A percentile compares a stretch with the other conserved stretches of the same genome.
phyloP scores from a whole-genome alignment of 345 rosid genomes.

The Eucalyptus victrix region DNA sequence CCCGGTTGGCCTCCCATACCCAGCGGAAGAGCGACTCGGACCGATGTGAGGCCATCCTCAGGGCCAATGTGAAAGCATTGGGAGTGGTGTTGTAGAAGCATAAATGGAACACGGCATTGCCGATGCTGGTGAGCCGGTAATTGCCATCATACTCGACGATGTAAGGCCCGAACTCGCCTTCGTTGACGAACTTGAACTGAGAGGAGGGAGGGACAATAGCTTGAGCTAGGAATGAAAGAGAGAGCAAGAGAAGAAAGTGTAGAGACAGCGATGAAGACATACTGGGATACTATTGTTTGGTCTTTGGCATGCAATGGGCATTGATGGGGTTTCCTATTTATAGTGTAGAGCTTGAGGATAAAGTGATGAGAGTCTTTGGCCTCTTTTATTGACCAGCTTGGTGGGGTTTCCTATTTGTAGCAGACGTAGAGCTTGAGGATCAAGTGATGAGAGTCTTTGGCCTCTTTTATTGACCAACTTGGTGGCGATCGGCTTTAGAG shows the following conservation, averaged over 20 bases:
- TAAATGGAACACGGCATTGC: slow-evolving; percentile 17
- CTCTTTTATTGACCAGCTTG: not conserved
- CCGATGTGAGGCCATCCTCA: slow-evolving; percentile 28
- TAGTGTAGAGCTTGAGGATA: not conserved
- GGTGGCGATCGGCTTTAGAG: not conserved
- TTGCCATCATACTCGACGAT: not conserved
- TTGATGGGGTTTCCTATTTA: not conserved
- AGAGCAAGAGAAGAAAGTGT: not conserved
- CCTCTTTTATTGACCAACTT: not conserved
- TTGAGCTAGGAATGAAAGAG: not conserved
- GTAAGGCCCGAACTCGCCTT: slow-evolving; percentile 3
- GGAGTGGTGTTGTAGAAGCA: slow-evolving; percentile 47
- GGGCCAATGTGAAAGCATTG: slow-evolving; percentile 33
- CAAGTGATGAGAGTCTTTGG: not conserved
- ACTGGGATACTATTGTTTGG: not conserved
- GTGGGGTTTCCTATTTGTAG: not conserved
- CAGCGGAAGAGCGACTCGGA: slow-evolving; percentile 26
- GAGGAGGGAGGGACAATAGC: slow-evolving; percentile 10
- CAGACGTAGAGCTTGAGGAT: not conserved
- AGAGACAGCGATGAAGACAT: not conserved
- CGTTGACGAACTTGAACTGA: slow-evolving; percentile 1
- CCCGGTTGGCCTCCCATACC: slow-evolving; percentile 72
- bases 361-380: not conserved
- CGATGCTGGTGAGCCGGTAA: not conserved
- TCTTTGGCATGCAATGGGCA: not conserved